phyloP scores from a whole-genome alignment of 306 rosid species.

The Lathyrus aphaca region DNA sequence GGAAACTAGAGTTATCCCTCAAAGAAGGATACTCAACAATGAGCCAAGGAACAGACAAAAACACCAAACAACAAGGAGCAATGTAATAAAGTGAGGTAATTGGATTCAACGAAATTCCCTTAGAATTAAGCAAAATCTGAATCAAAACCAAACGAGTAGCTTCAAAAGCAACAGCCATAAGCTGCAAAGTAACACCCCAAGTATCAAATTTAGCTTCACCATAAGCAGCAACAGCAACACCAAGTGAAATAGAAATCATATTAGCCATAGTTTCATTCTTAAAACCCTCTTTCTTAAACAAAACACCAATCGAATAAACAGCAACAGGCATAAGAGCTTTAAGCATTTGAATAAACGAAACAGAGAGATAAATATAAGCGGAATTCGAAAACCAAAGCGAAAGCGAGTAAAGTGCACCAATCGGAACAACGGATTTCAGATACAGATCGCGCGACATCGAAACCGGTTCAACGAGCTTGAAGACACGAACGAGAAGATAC shows the following conservation, averaged over 20 bases:
- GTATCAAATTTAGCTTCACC: slow-evolving; percentile 83
- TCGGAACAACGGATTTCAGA: slow-evolving; percentile 81
- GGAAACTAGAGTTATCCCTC: slow-evolving; percentile 81
- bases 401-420: slow-evolving; percentile 91
- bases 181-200: slow-evolving; percentile 77
- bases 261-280: slow-evolving; percentile 74
- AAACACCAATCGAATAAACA: slow-evolving; percentile 77
- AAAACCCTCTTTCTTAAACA: slow-evolving; percentile 69
- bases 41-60: slow-evolving; percentile 80
- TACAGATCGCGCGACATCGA: slow-evolving; percentile 88
- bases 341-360: slow-evolving; percentile 94
- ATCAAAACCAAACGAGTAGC: slow-evolving; percentile 88
- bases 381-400: slow-evolving; percentile 96
- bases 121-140: slow-evolving; percentile 78
- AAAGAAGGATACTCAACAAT: slow-evolving; percentile 72
- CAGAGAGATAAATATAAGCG: slow-evolving; percentile 84
- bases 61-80: slow-evolving; percentile 87
- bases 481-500: slow-evolving; percentile 70
- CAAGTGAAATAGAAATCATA: slow-evolving; percentile 86
- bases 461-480: slow-evolving; percentile 86
- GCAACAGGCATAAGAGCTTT: slow-evolving; percentile 98
- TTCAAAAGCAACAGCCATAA: slow-evolving; percentile 82
- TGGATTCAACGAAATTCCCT: slow-evolving; percentile 84
- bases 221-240: slow-evolving; percentile 88
- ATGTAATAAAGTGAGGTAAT: slow-evolving; percentile 94